These are phyloP conservation scores for Microcyclosporella mali DNA, from an alignment of 2,329 filamentous ascomycete genomes.

Conservation along the genomic window DNA sequence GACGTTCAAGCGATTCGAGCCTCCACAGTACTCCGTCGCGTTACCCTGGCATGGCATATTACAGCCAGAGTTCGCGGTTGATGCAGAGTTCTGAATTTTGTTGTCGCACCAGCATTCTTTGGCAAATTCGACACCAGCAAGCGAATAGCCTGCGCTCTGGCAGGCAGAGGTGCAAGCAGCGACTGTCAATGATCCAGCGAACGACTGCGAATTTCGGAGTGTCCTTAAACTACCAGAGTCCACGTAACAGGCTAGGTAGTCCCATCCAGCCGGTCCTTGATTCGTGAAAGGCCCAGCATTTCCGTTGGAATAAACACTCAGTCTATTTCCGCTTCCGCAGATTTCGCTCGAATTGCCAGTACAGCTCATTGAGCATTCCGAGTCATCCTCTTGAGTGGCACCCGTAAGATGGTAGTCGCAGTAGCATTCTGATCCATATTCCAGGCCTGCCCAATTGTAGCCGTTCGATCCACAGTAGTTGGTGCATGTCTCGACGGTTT, in stretches of 20 bases:
- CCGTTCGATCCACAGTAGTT: conserved; percentile 20
- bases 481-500: conserved; percentile 9
- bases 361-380: conserved; percentile 24
- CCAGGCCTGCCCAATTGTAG: conserved; percentile 29
- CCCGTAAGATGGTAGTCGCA: conserved; percentile 1
- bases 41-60: conserved; percentile 27
- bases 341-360: conserved; percentile 19
- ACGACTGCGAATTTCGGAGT: conserved; percentile 21
- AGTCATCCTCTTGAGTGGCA: neutral
- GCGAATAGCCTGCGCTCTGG: conserved; percentile 16
- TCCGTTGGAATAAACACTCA: conserved; percentile 20
- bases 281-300: conserved; percentile 17
- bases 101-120: conserved; percentile 23
- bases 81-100: conserved; percentile 9
- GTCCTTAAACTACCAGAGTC: conserved; percentile 17
- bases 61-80: conserved; percentile 24
- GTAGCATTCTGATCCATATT: conserved; percentile 25
- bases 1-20: conserved; percentile 20
- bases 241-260: conserved; percentile 25
- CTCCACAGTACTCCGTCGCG: conserved; percentile 29
- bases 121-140: conserved; percentile 28
- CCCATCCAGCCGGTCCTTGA: conserved; percentile 30
- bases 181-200: conserved; percentile 12
- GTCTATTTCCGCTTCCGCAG: conserved; percentile 21
- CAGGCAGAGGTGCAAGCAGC: conserved; percentile 27